Evolutionary conservation across 495 filamentous ascomycete species (phyloP), one percentile per base, ranked within the genome.

Genomic region (Glutinoglossum americanum): DNA sequence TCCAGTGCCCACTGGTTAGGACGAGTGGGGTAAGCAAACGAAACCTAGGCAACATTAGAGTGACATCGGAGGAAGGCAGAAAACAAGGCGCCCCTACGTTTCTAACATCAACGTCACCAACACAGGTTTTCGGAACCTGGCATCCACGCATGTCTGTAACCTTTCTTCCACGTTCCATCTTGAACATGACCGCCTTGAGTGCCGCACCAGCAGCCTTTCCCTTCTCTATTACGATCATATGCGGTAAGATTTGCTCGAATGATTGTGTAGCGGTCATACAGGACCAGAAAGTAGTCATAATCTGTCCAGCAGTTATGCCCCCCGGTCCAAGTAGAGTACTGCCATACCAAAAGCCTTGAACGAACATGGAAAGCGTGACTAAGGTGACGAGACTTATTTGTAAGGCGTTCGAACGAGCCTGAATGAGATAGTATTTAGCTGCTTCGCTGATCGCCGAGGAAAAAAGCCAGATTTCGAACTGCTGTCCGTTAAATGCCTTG

Each of bases 341-440:
- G 0, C 89, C 89, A 66, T 88, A 94, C 79, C 85, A 96, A 62
- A 98, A 96, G 0, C 89, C 90, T 62, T 88, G 79, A 0, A 94
- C 84, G 57, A 97, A 95, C 70, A 97, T 83, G 1, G 74, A 73
- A 17, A 88, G 76, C 35, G 81, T 82, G 69, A 85, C 77, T 61
- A 94, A 74, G 47, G 82, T 81, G 47, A 85, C 74, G 49, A 85
- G 76, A 0, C 81, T 79, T 57, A 85, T 77, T 64, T 94, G 87
- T 0, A 77, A 61, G 5, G 85, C 80, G 62, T 80, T 83, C 9
- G 78, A 69, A 44, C 75, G 70, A 1, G 82, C 85, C 64, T 90
- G 85, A 37, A 72, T 68, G 21, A 79, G 66, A 65, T 89, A 95
- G 45, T 76, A 76, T 25, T 66, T 66, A 28, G 80, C 80, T 1